Evolutionary conservation across 331 rosid genomes (phyloP), one percentile per base, ranked within the genome.

Genomic region (Rosa hybrid): DNA sequence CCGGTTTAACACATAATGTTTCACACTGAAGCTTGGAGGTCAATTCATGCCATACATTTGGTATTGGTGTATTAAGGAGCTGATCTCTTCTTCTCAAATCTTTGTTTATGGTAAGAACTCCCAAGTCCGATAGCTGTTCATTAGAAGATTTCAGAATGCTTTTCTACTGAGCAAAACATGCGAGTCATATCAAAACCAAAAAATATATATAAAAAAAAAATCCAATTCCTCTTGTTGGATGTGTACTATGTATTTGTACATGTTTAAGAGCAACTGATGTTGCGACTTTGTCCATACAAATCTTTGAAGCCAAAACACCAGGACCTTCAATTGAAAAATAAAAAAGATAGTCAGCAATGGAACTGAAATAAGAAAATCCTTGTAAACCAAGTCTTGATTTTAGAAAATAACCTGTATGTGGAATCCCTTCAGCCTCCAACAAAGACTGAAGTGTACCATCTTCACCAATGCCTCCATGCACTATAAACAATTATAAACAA

Each of bases 381-480:
- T 8, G 21, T 39, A 38, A 65, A 80, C 70, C 39, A 73, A 77
- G 76, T 57, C 54, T 72, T 53, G 51, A 70, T 53, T 12, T 14
- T 68, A 64, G 71, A 50, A 83, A 69, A 81, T 45, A 76, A 94
- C 98, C 98, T 86, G 98, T 90, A 83, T 90, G 87, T 44, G 97
- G 91, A 85, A 92, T 93, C 63, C 97, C 92, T 87, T 88, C 91
- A 78, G 90, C 92, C 80, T 90, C 93, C 82, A 94, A 84, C 86
- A 92, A 81, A 49, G 98, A 90, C 83, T 92, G 98, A 88, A 94
- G 97, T 1, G 92, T 90, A 57, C 98, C 98, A 81, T 94, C 97
- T 89, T 94, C 98, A 69, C 98, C 98, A 71, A 94, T 92, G 85
- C 98, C 98, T 87, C 98, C 98, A 89, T 94, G 98, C 88, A 94